Evolutionary conservation across 805 yeast genomes (phyloP), one percentile per base, ranked within the genome.

Genomic region (Ogataea pini): DNA sequence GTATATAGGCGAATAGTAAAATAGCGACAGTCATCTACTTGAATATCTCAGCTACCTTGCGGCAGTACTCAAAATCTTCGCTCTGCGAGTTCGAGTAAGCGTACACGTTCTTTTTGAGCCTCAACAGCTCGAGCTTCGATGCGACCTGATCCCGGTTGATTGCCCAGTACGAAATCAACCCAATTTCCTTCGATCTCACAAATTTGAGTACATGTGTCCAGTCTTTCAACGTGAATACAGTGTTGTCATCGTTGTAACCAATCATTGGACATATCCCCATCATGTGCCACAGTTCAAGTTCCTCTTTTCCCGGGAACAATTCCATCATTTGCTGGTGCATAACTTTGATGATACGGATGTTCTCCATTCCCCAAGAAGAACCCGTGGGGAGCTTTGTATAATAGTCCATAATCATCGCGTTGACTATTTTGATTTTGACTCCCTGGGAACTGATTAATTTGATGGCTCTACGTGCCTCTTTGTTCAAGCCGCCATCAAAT

Each of bases 201-300:
- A 58, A 61, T 6, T 48, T 36, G 20, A 64, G 47, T 4, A 66
- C 28, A 24, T 20, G 28, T 9, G 49, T 36, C 65, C 64, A 62
- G 32, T 65, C 69, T 6, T 44, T 19, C 1, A 58, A 17, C 1
- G 53, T 41, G n/a, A 66, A 57, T 1, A 50, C 40, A 7, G 65
- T 36, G 5, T 51, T 43, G 45, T 65, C 70, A 46, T 66, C 70
- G 46, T 65, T 65, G 31, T 47, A 49, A 0, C 70, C 70, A 31
- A 66, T 66, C 70, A 66, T 66, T 25, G 70, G 70, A 41, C 69
- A 64, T 17, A 62, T 29, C 2, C 69, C 70, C 36, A 60, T 52
- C 49, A 50, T 48, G 3, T 45, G 25, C 67, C 65, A 65, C 10
- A 50, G 40, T 16, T 60, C 43, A 1, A 37, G 27, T 10, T 39